phyloP scores from a whole-genome alignment of 2,329 filamentous ascomycete genomes.

The Beauveria scarabaeidicola region DNA sequence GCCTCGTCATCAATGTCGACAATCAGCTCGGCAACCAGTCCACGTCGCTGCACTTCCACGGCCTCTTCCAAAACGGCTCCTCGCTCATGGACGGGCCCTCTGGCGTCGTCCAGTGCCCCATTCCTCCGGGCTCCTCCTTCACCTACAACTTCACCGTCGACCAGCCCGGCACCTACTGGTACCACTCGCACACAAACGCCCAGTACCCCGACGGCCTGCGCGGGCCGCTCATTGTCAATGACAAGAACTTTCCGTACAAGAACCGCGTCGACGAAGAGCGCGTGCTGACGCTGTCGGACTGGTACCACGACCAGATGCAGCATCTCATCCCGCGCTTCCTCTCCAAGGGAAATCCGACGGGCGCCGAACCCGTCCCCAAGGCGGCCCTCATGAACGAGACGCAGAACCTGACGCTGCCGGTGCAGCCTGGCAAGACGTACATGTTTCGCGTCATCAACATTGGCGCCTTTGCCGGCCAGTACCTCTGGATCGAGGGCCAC shows the following conservation, averaged over 20 bases:
- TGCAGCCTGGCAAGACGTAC: conserved; percentile 63
- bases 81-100: conserved; percentile 63
- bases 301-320: conserved; percentile 57
- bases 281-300: conserved; percentile 57
- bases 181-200: conserved; percentile 59
- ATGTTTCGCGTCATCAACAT: conserved; percentile 65
- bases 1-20: conserved; percentile 46
- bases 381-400: conserved; percentile 65
- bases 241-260: conserved; percentile 49
- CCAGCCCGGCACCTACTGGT: conserved; percentile 72
- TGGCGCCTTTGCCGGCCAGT: conserved; percentile 60
- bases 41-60: conserved; percentile 63
- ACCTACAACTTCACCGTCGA: conserved; percentile 59
- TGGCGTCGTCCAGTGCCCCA: conserved; percentile 58
- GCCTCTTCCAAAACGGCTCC: conserved; percentile 59
- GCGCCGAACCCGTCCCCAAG: conserved; percentile 59
- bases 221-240: conserved; percentile 55
- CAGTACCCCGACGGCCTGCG: conserved; percentile 66
- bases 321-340: conserved; percentile 40
- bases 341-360: conserved; percentile 45
- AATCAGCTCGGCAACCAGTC: conserved; percentile 55
- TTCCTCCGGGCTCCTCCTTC: conserved; percentile 55
- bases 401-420: conserved; percentile 46
- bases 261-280: conserved; percentile 54
- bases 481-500: conserved; percentile 58